A percentile compares a stretch with the other conserved stretches of the same genome.
These are phyloP conservation scores for Nemania sp. DNA, from an alignment of 2,329 filamentous ascomycete species.

Conservation along the genomic window DNA sequence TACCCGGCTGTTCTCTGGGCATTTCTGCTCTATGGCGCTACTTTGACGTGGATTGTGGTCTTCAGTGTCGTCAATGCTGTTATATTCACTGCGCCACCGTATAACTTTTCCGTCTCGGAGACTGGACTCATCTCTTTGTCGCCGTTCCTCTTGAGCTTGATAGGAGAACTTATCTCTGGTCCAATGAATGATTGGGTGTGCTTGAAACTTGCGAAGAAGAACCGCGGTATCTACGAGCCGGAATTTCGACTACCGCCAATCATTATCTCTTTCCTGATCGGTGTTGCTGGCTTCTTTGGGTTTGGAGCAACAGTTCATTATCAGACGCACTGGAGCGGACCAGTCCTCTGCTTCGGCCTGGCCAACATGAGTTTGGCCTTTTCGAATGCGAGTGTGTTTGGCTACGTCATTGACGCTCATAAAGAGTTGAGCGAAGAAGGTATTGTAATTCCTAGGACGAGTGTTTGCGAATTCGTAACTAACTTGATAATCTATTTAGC, in stretches of 20 bases:
- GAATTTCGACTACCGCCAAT: conserved; percentile 62
- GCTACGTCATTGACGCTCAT: conserved; percentile 63
- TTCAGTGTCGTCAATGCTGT: conserved; percentile 62
- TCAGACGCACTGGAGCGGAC: conserved; percentile 61
- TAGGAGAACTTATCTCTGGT: conserved; percentile 60
- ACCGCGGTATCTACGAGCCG: conserved; percentile 65
- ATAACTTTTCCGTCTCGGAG: conserved; percentile 63
- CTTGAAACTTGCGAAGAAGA: conserved; percentile 60
- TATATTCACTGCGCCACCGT: conserved; percentile 63
- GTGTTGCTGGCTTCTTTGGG: conserved; percentile 60
- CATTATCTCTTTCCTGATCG: conserved; percentile 55
- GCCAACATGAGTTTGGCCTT: conserved; percentile 63
- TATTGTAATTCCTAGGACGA: conserved; percentile 30
- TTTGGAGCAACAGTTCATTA: conserved; percentile 60
- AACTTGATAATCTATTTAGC: conserved; percentile 45
- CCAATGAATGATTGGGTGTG: conserved; percentile 60
- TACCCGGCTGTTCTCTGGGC: conserved; percentile 65
- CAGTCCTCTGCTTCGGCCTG: conserved; percentile 61
- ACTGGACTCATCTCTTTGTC: conserved; percentile 64
- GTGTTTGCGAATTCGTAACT: conserved; percentile 1
- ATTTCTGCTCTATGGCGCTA: conserved; percentile 61
- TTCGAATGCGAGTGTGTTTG: conserved; percentile 61
- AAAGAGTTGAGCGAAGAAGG: conserved; percentile 59
- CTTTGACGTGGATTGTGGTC: conserved; percentile 56
- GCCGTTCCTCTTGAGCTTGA: conserved; percentile 60